Conservation (phyloP, 805 yeast genomes). For the Starmerella bombicola region DNA sequence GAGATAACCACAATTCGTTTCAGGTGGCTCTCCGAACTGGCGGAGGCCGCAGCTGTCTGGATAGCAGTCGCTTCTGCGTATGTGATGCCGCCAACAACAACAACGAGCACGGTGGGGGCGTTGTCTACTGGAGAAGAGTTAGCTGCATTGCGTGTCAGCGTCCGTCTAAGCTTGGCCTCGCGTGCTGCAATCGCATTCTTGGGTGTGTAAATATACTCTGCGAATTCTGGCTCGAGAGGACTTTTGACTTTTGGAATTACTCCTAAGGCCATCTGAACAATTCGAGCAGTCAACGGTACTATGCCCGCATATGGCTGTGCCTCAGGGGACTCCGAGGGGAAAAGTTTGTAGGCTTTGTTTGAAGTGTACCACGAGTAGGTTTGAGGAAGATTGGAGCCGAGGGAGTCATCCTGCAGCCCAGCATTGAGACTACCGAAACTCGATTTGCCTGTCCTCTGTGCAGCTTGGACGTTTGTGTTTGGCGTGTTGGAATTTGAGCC, state of each 20-base stretch:
- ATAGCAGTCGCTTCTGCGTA: constrained; percentile 70
- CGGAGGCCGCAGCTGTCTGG: constrained; percentile 25
- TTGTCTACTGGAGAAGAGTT: constrained; percentile 15
- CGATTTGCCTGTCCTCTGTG: not conserved
- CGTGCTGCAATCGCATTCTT: constrained; percentile 17
- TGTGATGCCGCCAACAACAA: constrained; percentile 76
- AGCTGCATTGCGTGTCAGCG: constrained; percentile 24
- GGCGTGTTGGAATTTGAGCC: not conserved
- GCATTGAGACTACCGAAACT: not conserved
- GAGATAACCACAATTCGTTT: not conserved
- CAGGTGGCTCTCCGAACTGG: constrained; percentile 29
- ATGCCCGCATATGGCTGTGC: constrained; percentile 52
- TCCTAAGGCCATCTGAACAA: constrained; percentile 39
- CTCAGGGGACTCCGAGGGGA: constrained; percentile 23
- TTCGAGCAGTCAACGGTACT: constrained; percentile 60
- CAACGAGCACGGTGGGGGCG: constrained; percentile 33
- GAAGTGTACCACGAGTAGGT: constrained; percentile 15
- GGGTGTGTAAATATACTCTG: constrained; percentile 1
- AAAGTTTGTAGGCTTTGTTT: constrained; percentile 15
- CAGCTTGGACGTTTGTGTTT: not conserved
- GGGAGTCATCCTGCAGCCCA: not conserved
- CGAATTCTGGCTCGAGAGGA: constrained; percentile 16
- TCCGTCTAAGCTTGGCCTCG: constrained; percentile 28
- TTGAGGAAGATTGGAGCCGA: constrained; percentile 5
- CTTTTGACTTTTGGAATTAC: constrained; percentile 6